Percentiles rank a stretch among this genome's conserved stretches.
Evolutionary conservation across 2,329 filamentous ascomycete genomes (phyloP).

Genomic region (Fusarium oligoseptatum): DNA sequence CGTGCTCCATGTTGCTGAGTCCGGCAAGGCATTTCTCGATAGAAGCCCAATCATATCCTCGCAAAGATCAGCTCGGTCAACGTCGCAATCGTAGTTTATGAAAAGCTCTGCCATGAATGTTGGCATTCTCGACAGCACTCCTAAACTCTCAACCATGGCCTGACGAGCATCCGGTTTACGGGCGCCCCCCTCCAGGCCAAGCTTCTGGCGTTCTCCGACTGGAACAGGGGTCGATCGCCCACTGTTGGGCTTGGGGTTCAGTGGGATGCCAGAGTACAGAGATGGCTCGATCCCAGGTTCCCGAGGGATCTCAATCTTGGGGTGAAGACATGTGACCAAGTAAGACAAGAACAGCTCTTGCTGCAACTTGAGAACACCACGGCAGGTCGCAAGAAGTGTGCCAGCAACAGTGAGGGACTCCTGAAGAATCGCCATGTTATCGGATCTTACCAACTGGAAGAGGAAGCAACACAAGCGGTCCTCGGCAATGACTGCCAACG

Average conservation of each 20-base stretch:
- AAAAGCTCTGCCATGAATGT: slow-evolving; percentile 96
- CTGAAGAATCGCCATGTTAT: slow-evolving; percentile 95
- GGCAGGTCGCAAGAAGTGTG: slow-evolving; percentile 90
- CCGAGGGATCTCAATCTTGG: slow-evolving; percentile 91
- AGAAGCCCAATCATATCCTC: slow-evolving; percentile 95
- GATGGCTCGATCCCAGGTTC: slow-evolving; percentile 92
- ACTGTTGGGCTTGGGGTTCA: slow-evolving; percentile 84
- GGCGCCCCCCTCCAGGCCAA: slow-evolving; percentile 91
- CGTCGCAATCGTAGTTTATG: slow-evolving; percentile 97
- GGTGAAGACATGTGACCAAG: slow-evolving; percentile 92
- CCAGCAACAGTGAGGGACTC: slow-evolving; percentile 93
- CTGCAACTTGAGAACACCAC: slow-evolving; percentile 91
- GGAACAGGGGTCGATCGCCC: slow-evolving; percentile 91
- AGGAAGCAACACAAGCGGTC: slow-evolving; percentile 94
- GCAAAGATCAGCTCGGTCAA: slow-evolving; percentile 90
- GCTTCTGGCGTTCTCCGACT: slow-evolving; percentile 90
- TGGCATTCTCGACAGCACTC: slow-evolving; percentile 90
- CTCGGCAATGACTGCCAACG: slow-evolving; percentile 87
- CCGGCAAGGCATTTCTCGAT: slow-evolving; percentile 93
- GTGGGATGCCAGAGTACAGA: slow-evolving; percentile 92
- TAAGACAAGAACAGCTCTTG: slow-evolving; percentile 97
- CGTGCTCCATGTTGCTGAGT: slow-evolving; percentile 98
- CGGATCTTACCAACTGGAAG: slow-evolving; percentile 95
- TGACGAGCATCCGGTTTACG: slow-evolving; percentile 95
- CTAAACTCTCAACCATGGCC: slow-evolving; percentile 98